Conservation (phyloP, 257 asterid genomes). For the Lantana camara region DNA sequence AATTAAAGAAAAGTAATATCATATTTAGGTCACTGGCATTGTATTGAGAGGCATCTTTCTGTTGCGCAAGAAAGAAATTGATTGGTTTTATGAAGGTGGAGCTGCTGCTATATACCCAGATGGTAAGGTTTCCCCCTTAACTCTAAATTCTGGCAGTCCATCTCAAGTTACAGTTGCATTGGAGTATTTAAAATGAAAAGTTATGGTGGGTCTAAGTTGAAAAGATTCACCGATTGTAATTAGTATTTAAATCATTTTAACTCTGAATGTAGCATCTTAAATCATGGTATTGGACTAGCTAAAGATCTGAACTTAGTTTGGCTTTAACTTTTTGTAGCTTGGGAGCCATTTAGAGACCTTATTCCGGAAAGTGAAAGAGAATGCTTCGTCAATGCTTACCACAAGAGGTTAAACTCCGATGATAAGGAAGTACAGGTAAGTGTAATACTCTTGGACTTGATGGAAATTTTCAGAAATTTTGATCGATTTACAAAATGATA, state of each 20-base stretch:
- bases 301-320: conserved; percentile 21
- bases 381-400: conserved; percentile 78
- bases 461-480: too few species aligned
- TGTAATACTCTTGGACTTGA: conserved; percentile 16
- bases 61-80: conserved; percentile 92
- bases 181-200: conserved; percentile 6
- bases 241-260: neutral
- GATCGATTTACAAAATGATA: neutral
- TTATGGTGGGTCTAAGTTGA: conserved; percentile 1
- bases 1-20: too few species aligned
- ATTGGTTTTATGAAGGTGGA: conserved; percentile 99
- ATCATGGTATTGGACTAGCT: conserved; percentile 16
- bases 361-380: conserved; percentile 92
- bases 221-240: neutral
- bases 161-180: conserved; percentile 20
- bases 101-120: conserved; percentile 98
- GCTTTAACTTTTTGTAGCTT: conserved; percentile 49
- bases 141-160: conserved; percentile 1
- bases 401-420: conserved; percentile 82
- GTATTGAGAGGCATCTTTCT: conserved; percentile 91
- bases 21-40: conserved; percentile 75
- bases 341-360: conserved; percentile 95
- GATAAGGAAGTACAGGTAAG: conserved; percentile 88
- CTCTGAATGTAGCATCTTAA: neutral
- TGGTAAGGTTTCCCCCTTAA: conserved; percentile 47